These are phyloP conservation scores for Lipomyces sp. DNA, from an alignment of 805 yeast genomes.

Conservation along the genomic window DNA sequence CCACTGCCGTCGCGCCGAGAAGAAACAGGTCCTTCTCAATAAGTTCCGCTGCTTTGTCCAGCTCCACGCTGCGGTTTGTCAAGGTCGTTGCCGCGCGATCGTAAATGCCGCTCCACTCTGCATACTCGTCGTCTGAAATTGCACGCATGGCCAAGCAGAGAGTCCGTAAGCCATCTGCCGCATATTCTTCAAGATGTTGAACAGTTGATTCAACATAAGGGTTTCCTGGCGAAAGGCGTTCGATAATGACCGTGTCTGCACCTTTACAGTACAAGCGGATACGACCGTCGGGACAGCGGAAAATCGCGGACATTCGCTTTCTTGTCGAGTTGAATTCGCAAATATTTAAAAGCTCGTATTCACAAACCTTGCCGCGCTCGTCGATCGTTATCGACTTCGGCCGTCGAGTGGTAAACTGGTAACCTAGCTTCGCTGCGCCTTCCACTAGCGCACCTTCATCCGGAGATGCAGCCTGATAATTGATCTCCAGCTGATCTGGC, in stretches of 20 bases:
- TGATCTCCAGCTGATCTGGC: conserved; percentile 48
- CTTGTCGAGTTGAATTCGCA: conserved; percentile 98
- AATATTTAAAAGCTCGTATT: conserved; percentile 77
- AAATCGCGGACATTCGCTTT: conserved; percentile 94
- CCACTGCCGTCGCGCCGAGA: conserved; percentile 97
- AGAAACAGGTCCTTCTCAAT: conserved; percentile 78
- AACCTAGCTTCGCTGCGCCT: conserved; percentile 90
- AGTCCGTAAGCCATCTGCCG: conserved; percentile 92
- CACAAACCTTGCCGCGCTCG: conserved; percentile 49
- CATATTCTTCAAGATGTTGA: conserved; percentile 91
- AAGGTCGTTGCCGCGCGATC: conserved; percentile 80
- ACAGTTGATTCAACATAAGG: conserved; percentile 82
- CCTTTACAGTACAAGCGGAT: conserved; percentile 91
- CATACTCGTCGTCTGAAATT: conserved; percentile 73
- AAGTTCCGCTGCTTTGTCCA: conserved; percentile 85
- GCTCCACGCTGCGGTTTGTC: conserved; percentile 64
- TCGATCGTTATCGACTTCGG: conserved; percentile 77
- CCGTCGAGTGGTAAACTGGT: conserved; percentile 74
- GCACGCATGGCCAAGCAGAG: conserved; percentile 86
- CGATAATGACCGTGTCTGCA: conserved; percentile 94
- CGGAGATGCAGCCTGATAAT: conserved; percentile 98
- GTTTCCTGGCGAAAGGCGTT: conserved; percentile 64
- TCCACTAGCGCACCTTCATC: conserved; percentile 98
- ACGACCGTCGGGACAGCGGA: conserved; percentile 89
- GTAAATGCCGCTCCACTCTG: conserved; percentile 62